Evolutionary conservation across 139 green algal species (phyloP), one percentile per base, ranked within the genome.

Genomic region (Pleodorina starrii): DNA sequence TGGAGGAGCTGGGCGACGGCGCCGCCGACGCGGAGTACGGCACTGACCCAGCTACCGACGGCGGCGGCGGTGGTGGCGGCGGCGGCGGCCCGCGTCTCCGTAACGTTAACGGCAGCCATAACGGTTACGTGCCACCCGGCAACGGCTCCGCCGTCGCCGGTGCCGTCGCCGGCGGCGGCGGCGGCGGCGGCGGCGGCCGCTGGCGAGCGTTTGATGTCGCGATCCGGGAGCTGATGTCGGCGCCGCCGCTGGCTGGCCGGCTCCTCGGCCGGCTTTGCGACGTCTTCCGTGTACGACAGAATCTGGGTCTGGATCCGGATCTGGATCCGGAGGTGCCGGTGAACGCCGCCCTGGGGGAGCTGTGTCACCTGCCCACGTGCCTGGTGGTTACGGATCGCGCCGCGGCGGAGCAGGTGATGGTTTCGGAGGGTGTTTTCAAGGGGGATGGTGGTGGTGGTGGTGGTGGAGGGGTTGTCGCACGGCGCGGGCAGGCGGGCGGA

Each of bases 371-470:
- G 88, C 69, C 71, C 35, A 90, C 51, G 43, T 90, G 43, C 19
- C 69, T 96, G n/a, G 86, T 96, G 32, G 91, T 93, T 21, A 86
- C 84, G 5, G 75, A 91, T 54, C 87, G 94, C 0, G 54, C 40
- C 29, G 71, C 71, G 19, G 84, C 50, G 35, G 66, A 89, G 50
- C 36, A 83, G 84, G 50, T 82, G 84, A n/a, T n/a, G 21, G 54
- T 66, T 5, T 66, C 3, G 5, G 5, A 12, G 54, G 54, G 54
- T 25, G 54, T 66, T 60, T 32, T 21, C 54, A 66, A 25, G 54
- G 54, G 54, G 9, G 9, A 25, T 5, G n/a, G n/a, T n/a, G n/a
- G n/a, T n/a, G n/a, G n/a, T n/a, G n/a, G n/a, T n/a, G n/a, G n/a
- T n/a, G n/a, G n/a, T n/a, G n/a, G n/a, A n/a, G n/a, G n/a, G n/a